Conservation (phyloP, 148 eudicot species). For the Chenopodium berlandieri region DNA sequence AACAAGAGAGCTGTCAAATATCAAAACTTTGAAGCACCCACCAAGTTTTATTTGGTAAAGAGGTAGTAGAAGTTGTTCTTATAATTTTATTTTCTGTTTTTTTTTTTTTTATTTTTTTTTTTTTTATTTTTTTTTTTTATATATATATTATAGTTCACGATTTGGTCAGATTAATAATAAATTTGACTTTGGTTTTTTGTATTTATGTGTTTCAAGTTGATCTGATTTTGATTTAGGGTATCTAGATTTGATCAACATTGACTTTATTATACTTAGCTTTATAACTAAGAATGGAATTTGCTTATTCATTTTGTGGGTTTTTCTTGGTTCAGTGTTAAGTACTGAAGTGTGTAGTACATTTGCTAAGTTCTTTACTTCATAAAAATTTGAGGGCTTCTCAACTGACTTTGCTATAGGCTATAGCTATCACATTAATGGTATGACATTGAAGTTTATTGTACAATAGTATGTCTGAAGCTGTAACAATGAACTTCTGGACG, state of each 20-base stretch:
- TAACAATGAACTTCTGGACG: neutral
- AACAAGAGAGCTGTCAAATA: neutral
- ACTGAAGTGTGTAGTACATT: neutral
- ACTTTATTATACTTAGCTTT: neutral
- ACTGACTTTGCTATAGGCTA: neutral
- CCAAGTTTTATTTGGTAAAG: neutral
- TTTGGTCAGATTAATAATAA: neutral
- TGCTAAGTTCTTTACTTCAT: neutral
- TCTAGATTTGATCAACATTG: slow-evolving; percentile 10
- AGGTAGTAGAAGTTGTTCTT: neutral
- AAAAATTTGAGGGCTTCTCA: neutral
- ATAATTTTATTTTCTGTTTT: neutral
- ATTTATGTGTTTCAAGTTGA: neutral
- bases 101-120: no score
- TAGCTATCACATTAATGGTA: neutral
- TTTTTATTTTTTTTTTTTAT: neutral
- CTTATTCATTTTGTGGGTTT: neutral
- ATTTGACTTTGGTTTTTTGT: neutral
- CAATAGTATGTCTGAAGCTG: neutral
- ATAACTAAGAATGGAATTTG: neutral
- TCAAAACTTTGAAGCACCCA: neutral
- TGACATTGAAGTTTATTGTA: no score
- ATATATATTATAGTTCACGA: neutral
- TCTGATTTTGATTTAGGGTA: neutral
- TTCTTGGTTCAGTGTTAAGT: neutral